Conservation (phyloP, 2,329 filamentous ascomycete species). For the Pseudogymnoascus sp. region DNA sequence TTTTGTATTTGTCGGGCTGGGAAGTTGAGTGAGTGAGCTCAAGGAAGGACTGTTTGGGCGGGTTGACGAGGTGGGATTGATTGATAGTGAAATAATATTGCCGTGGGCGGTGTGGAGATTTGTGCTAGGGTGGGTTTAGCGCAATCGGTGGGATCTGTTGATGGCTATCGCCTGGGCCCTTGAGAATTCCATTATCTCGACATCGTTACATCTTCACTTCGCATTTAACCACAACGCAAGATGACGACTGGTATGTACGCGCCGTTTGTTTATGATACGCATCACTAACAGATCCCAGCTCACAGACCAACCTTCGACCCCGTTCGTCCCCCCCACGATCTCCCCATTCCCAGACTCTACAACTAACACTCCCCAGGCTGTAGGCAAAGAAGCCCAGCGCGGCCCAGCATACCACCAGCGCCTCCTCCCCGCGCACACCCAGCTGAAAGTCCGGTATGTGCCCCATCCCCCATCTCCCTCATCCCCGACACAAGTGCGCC, state of each 20-base stretch:
- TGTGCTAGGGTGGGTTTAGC: neutral
- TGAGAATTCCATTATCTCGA: constrained; percentile 8
- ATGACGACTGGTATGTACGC: constrained; percentile 43
- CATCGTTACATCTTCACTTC: constrained; percentile 9
- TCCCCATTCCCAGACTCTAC: neutral
- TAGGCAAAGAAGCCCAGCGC: constrained; percentile 88
- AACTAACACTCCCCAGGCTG: constrained; percentile 49
- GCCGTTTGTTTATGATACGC: neutral
- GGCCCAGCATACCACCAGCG: constrained; percentile 95
- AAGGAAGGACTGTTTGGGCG: neutral
- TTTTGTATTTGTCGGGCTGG: neutral
- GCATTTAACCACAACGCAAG: constrained; percentile 14
- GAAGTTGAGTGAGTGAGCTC: neutral
- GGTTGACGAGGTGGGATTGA: neutral
- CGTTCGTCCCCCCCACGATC: constrained; percentile 38
- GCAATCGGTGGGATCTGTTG: neutral
- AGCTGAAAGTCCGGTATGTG: constrained; percentile 72
- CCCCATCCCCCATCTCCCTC: neutral
- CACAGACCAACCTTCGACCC: constrained; percentile 94
- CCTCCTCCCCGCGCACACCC: constrained; percentile 85
- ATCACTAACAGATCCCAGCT: constrained; percentile 34
- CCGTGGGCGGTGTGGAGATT: neutral
- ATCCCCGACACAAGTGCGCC: neutral
- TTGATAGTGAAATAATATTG: neutral
- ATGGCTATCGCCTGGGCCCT: neutral